Percentiles rank a stretch among this genome's conserved stretches.
phyloP scores from a whole-genome alignment of 2,329 filamentous ascomycete species.

The Mycocentrospora acerina region DNA sequence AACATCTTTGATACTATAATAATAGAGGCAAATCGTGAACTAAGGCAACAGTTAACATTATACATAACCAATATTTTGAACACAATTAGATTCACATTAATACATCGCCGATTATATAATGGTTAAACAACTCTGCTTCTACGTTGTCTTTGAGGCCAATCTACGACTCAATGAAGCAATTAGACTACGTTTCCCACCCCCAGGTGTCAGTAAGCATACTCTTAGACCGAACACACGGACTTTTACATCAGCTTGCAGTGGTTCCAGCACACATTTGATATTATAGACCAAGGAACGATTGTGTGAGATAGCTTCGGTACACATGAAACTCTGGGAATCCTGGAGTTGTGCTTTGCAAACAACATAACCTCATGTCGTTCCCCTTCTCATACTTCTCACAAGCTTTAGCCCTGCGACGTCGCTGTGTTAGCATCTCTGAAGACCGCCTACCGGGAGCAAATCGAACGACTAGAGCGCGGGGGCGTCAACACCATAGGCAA shows the following conservation, averaged over 20 bases:
- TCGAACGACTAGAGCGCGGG: conserved; percentile 7
- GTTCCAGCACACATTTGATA: conserved; percentile 39
- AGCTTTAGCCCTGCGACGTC: conserved; percentile 12
- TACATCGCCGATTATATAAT: too few relatives aligned
- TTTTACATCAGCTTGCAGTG: conserved; percentile 40
- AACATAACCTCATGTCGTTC: conserved; percentile 18
- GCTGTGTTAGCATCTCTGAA: conserved; percentile 11
- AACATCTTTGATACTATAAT: too few relatives aligned
- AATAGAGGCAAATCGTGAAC: too few relatives aligned
- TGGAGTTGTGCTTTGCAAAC: conserved; percentile 37
- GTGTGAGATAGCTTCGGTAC: conserved; percentile 40
- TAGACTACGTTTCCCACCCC: too few relatives aligned
- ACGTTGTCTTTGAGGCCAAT: too few relatives aligned
- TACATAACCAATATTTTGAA: too few relatives aligned
- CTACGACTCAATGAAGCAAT: conserved; percentile 10
- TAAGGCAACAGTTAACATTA: too few relatives aligned
- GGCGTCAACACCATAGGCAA: conserved; percentile 11
- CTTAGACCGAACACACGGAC: conserved; percentile 24
- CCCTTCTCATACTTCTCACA: conserved; percentile 15
- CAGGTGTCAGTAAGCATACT: too few relatives aligned
- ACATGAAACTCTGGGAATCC: conserved; percentile 39
- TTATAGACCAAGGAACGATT: conserved; percentile 33
- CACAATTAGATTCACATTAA: too few relatives aligned
- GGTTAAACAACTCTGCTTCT: too few relatives aligned
- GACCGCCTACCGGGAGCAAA: conserved; percentile 13